Percentiles rank a stretch among this genome's conserved stretches.
Conservation (phyloP, 2,329 filamentous ascomycete species). For the Stachybotrys elegans region DNA sequence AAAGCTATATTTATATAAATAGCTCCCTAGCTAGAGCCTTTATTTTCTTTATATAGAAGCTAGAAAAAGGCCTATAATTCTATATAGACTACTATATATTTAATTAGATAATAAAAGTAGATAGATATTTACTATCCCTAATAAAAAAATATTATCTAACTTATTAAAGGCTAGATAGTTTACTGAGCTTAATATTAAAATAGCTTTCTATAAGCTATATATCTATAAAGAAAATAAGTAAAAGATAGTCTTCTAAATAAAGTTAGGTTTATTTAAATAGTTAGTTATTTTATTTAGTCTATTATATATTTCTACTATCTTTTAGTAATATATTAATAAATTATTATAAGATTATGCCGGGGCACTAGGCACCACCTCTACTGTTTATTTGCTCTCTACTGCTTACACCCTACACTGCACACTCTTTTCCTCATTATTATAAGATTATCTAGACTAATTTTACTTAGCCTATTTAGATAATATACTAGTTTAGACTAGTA, state of each 20-base stretch:
- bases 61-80: too few relatives aligned
- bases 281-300: not conserved
- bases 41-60: too few relatives aligned
- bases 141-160: not conserved
- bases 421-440: not conserved
- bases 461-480: not conserved
- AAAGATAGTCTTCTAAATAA: not conserved
- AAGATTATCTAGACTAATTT: not conserved
- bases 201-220: not conserved
- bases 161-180: not conserved
- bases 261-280: not conserved
- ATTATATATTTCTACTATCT: not conserved
- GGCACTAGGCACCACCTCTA: not conserved
- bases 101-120: not conserved
- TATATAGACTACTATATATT: slow-evolving; percentile 1
- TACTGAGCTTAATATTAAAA: slow-evolving; percentile 3
- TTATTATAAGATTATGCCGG: not conserved
- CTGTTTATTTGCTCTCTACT: not conserved
- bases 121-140: slow-evolving; percentile 3
- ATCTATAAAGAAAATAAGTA: not conserved
- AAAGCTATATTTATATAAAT: not conserved
- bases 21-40: too few relatives aligned
- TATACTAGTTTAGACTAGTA: not conserved
- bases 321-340: slow-evolving; percentile 1
- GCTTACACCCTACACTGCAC: not conserved